Evolutionary conservation across 148 eudicot genomes (phyloP).

Genomic region (Heliosperma pusillum): DNA sequence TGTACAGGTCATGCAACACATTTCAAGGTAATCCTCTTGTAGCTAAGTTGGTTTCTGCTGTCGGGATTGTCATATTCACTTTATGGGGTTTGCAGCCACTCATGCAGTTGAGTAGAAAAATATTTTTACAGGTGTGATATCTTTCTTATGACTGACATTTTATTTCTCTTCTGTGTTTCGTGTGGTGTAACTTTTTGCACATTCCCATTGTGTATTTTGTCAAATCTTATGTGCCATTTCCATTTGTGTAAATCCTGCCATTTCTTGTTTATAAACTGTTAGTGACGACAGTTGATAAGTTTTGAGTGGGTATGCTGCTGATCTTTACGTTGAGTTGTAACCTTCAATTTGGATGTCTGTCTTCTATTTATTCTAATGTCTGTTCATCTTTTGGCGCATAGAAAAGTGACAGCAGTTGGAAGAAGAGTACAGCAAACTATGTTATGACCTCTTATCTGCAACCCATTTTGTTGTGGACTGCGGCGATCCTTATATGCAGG

Average conservation of each 20-base stretch:
- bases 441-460: conserved; percentile 76
- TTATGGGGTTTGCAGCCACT: conserved; percentile 85
- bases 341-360: neutral
- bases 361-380: neutral
- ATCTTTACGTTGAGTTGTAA: neutral
- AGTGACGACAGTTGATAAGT: neutral
- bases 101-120: conserved; percentile 54
- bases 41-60: conserved; percentile 65
- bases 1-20: conserved; percentile 50
- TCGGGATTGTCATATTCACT: conserved; percentile 62
- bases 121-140: conserved; percentile 52
- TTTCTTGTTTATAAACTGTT: neutral
- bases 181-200: neutral
- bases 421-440: conserved; percentile 61
- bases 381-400: conserved; percentile 30
- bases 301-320: neutral
- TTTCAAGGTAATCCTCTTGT: conserved; percentile 57
- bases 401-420: conserved; percentile 79
- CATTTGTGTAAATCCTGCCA: neutral
- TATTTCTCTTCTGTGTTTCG: neutral
- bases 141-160: neutral
- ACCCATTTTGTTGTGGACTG: conserved; percentile 86
- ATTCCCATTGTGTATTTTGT: neutral
- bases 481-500: conserved; percentile 87
- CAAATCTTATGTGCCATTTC: neutral